A percentile compares a stretch with the other conserved stretches of the same genome.
phyloP scores from a whole-genome alignment of 345 rosid genomes.

The Acer saccharum region DNA sequence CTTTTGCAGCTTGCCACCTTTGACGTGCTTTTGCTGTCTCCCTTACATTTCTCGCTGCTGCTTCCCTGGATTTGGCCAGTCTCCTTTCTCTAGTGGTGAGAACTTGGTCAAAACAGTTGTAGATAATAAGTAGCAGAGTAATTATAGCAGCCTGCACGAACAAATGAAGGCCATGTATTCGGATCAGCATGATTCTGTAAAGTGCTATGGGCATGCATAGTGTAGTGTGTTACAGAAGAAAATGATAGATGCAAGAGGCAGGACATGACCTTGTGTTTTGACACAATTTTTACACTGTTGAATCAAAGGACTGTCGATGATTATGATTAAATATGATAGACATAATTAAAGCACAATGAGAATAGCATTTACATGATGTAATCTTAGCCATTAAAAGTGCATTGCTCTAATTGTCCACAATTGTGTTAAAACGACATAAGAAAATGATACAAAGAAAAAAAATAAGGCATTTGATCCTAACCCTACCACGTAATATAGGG shows the following conservation, averaged over 20 bases:
- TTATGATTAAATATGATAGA: not conserved
- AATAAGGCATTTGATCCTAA: not conserved
- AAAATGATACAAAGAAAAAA: not conserved
- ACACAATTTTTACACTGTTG: not conserved
- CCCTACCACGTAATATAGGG: not conserved
- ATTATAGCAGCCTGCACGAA: constrained; percentile 65
- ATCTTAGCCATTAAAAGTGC: not conserved
- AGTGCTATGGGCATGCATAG: not conserved
- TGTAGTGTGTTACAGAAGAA: constrained; percentile 11
- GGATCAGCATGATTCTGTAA: constrained; percentile 9
- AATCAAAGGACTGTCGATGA: not conserved
- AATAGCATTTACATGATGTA: not conserved
- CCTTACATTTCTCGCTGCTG: constrained; percentile 73
- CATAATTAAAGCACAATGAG: not conserved
- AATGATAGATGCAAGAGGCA: not conserved
- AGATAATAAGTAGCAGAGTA: constrained; percentile 76
- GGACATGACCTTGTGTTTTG: not conserved
- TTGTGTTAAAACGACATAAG: not conserved
- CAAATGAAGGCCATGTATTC: constrained; percentile 15
- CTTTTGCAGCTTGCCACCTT: constrained; percentile 78
- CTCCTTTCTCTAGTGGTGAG: constrained; percentile 73
- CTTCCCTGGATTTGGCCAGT: constrained; percentile 78
- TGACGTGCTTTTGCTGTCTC: constrained; percentile 75
- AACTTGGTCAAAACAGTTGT: constrained; percentile 92
- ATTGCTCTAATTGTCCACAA: not conserved